Base-by-base conservation (phyloP, 2,329 filamentous ascomycete genomes). In the Cercospora sp. region DNA sequence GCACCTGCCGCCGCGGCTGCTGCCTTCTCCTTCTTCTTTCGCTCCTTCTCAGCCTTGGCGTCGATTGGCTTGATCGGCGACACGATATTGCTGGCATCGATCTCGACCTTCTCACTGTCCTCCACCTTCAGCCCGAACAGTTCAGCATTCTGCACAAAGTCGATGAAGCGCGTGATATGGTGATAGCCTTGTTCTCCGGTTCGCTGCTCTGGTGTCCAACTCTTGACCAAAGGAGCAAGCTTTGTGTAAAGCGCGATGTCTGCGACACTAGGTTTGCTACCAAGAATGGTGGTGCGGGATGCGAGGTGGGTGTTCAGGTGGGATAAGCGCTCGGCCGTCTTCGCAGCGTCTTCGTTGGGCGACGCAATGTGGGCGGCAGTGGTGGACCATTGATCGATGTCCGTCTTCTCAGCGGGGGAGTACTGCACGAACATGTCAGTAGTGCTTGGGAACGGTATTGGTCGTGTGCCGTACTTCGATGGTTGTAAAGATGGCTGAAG, bases 21-120 rank as follows among this genome's bases (percentile, higher is more conserved):
- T 63, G 90, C 91, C 86, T 97, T 97, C 83, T 96, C 93, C 85
- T 96, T 96, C 90, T 97, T 97, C 81, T 94, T 87, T 59, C 91
- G 89, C 86, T 97, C 94, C 85, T 97, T 97, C 86, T 97, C 94
- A 66, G 93, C 93, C 86, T 96, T 96, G 75, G 91, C 89, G 73
- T 97, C 93, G 70, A 94, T 88, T 20, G 91, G 91, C 74, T 94
- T 94, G 83, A 95, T 94, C 75, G 94, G 90, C 79, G 93, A 94
- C 71, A 92, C 86, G 68, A 98, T 87, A 74, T 94, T 90, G 75
- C 93, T 89, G 61, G 88, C 83, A 79, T 97, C 89, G 73, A 98
- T 87, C 73, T 83, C 82, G 75, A 97, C 82, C 85, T 95, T 97
- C 77, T 95, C 89, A 63, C 82, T 85, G 13, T 90, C 87, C 69